Evolutionary conservation across 306 rosid genomes (phyloP), one percentile per base, ranked within the genome.

Genomic region (Phaseolus lunatus): DNA sequence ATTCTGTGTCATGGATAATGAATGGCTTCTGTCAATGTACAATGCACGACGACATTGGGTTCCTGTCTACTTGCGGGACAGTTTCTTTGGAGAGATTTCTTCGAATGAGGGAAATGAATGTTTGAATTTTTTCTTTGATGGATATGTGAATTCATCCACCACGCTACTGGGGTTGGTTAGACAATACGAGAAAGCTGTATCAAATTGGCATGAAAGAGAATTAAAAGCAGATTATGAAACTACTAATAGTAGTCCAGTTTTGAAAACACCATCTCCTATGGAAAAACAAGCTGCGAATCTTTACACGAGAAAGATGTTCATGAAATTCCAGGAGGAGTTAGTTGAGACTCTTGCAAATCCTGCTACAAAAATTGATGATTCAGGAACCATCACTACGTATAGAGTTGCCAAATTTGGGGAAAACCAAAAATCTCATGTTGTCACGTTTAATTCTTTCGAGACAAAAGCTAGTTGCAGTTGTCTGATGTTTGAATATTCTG

Each of bases 321-420:
- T 86, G 84, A 92, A 89, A 77, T 94, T 94, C 73, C 97, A 92
- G 81, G 96, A 91, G 67, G 97, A 94, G 81, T 86, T 94, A 81
- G 97, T 92, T 64, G 97, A 90, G 84, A 90, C 97, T 76, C 89
- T 92, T 77, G 97, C 97, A 44, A 92, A 90, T 81, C 93, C 96
- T 70, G 97, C 97, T 47, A 92, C 90, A 35, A 92, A 86, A 85
- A 75, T 87, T 71, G 90, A 89, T 67, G 97, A 93, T 33, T 84
- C 93, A 9, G 98, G 96, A 83, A 74, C 90, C 13, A 69, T 84
- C 72, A 82, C 91, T 73, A 92, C 97, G n/a, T 92, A 83, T 75
- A 82, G 92, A 72, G 97, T 92, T 73, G 96, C 96, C 64, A 90
- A 90, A 85, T 93, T 93, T 84, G 94, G 94, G 50, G 94, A 90